Evolutionary conservation across 2,329 filamentous ascomycete species (phyloP), one percentile per base, ranked within the genome.

Genomic region (Microdochium paspali): DNA sequence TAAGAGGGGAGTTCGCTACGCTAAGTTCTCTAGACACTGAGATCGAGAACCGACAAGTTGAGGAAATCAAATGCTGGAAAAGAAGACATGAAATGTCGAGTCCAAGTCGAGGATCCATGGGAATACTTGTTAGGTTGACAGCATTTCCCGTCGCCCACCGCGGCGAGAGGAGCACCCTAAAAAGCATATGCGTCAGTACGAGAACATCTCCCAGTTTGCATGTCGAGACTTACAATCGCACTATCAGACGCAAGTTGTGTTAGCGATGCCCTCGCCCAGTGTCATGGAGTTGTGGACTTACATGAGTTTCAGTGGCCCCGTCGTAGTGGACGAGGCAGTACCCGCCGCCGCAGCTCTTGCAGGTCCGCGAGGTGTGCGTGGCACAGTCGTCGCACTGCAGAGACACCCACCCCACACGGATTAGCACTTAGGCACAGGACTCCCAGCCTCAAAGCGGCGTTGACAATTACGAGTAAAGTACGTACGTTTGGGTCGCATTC

Each of bases 301-400:
- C 75, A 55, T 71, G 64, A 30, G 74, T 82, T n/a, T 73, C 66
- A 12, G 84, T 87, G 35, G 85, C 91, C 15, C 87, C 87, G 54
- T 90, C 86, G 55, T 94, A 90, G 61, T 95, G 88, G 48, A 84
- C 75, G 50, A 85, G 76, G 63, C 90, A 96, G 63, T 94, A 95
- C 46, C 87, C 86, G 47, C 85, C 85, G 39, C 76, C 76, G 64
- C 90, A 95, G 49, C 75, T 76, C 51, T 71, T 75, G 62, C 90
- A 96, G 28, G 71, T 75, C 43, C 82, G 77, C 58, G 91, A 87
- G 24, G 83, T 87, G 40, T 74, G 66, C 24, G 77, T 69, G 58
- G 89, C 87, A 67, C 90, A 96, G 32, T 79, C 75, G 45, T 79
- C 76, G 62, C 90, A 95, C 83, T 90, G 53, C 2, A 32, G 46